These are phyloP conservation scores for Wickerhamiella bombiphila DNA, from an alignment of 805 yeast species.

Conservation along the genomic window DNA sequence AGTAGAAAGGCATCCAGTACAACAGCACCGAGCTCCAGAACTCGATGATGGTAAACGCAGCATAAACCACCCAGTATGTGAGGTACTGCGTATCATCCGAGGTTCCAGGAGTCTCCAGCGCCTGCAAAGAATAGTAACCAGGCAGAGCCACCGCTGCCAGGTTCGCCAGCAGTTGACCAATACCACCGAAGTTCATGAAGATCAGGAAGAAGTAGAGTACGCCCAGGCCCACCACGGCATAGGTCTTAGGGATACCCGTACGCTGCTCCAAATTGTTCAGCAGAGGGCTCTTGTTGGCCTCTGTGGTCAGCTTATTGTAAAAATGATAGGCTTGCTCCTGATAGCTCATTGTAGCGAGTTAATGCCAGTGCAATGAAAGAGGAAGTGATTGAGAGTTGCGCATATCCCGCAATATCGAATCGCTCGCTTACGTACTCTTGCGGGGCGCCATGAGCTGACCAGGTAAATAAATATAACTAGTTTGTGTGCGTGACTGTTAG, in stretches of 20 bases:
- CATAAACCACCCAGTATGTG: slow-evolving; percentile 98
- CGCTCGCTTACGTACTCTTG: too few species aligned
- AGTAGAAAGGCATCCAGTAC: slow-evolving; percentile 94
- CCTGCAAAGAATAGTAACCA: slow-evolving; percentile 73
- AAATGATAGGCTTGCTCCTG: not conserved
- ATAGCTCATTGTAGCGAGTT: too few species aligned
- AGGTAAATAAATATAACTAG: too few species aligned
- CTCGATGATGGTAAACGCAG: slow-evolving; percentile 78
- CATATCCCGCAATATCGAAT: too few species aligned
- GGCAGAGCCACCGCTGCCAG: slow-evolving; percentile 84
- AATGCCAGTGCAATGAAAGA: not conserved
- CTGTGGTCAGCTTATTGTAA: slow-evolving; percentile 15
- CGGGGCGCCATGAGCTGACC: too few species aligned
- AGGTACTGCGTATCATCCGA: slow-evolving; percentile 76
- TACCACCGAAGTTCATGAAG: slow-evolving; percentile 82
- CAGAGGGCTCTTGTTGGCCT: slow-evolving; percentile 23
- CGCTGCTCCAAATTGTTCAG: slow-evolving; percentile 23
- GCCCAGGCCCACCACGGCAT: slow-evolving; percentile 54
- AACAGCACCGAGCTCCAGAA: slow-evolving; percentile 90
- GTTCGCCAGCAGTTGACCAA: slow-evolving; percentile 88
- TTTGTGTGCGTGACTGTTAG: too few species aligned
- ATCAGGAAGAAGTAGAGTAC: slow-evolving; percentile 59
- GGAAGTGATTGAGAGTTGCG: not conserved
- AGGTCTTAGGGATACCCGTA: slow-evolving; percentile 56
- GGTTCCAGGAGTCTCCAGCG: slow-evolving; percentile 55